Conservation (phyloP, 257 asterid species). For the Solanum sejunctum region DNA sequence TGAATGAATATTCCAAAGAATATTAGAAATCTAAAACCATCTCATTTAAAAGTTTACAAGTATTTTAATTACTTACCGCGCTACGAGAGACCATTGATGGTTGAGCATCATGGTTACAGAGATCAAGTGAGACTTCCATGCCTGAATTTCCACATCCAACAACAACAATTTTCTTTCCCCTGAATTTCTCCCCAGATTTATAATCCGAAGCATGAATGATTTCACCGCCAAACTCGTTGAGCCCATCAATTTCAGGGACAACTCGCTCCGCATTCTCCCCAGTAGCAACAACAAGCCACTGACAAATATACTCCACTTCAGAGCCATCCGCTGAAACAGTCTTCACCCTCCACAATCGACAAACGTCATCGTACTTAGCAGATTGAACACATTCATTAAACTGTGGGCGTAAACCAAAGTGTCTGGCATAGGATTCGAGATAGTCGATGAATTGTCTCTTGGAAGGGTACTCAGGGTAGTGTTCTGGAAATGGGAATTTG, state of each 20-base stretch:
- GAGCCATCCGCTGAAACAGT: background rate
- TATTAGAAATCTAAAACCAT: background rate
- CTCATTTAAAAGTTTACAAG: background rate
- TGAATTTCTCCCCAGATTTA: conserved; percentile 2
- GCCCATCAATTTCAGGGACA: conserved; percentile 39
- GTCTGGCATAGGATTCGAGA: conserved; percentile 35
- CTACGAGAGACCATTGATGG: conserved; percentile 9
- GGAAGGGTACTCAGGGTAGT: conserved; percentile 45
- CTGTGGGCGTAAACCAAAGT: conserved; percentile 29
- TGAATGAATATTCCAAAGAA: conserved; percentile 11
- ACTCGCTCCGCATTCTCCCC: conserved; percentile 62
- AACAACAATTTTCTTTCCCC: conserved; percentile 4
- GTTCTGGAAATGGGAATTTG: conserved; percentile 38
- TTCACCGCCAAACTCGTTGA: background rate
- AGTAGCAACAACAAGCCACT: conserved; percentile 63
- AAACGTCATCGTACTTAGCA: conserved; percentile 45
- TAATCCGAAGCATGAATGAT: conserved; percentile 10
- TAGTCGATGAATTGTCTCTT: conserved; percentile 48
- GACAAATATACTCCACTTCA: conserved; percentile 59
- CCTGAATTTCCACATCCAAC: conserved; percentile 20
- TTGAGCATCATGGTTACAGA: conserved; percentile 4
- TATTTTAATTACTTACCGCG: conserved; percentile 17
- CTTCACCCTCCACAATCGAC: conserved; percentile 48
- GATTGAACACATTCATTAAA: conserved; percentile 47
- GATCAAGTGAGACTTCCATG: conserved; percentile 17